Evolutionary conservation across 2,329 filamentous ascomycete genomes (phyloP).

Genomic region (Byssochlamys sp.): DNA sequence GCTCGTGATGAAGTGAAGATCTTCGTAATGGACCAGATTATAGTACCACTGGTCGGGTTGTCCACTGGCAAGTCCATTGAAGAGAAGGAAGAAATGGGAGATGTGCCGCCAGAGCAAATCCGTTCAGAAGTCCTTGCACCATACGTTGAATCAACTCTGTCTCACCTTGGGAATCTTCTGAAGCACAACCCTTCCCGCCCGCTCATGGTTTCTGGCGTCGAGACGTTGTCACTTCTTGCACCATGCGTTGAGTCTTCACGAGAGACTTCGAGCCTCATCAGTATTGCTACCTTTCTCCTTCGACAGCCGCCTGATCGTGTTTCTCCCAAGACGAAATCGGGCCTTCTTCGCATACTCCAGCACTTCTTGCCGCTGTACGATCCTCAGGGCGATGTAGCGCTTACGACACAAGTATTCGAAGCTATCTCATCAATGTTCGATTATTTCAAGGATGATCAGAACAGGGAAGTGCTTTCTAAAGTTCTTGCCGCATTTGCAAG

Average conservation of each 20-base stretch:
- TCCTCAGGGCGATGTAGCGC: constrained; percentile 44
- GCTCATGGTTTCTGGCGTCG: constrained; percentile 67
- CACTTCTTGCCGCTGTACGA: constrained; percentile 64
- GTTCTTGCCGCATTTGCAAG: constrained; percentile 63
- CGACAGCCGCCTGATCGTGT: constrained; percentile 77
- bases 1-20: constrained; percentile 79
- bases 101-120: constrained; percentile 31
- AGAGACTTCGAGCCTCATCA: constrained; percentile 65
- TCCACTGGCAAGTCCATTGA: constrained; percentile 45
- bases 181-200: constrained; percentile 58
- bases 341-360: constrained; percentile 68
- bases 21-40: constrained; percentile 63
- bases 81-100: constrained; percentile 38
- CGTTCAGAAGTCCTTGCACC: constrained; percentile 34
- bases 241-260: constrained; percentile 55
- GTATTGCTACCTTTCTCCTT: constrained; percentile 70
- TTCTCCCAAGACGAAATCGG: constrained; percentile 70
- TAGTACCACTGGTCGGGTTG: constrained; percentile 59
- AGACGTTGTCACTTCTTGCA: constrained; percentile 66
- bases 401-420: constrained; percentile 59
- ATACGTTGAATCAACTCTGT: constrained; percentile 58
- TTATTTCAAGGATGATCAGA: constrained; percentile 75
- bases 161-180: constrained; percentile 41
- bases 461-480: constrained; percentile 62
- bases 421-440: constrained; percentile 75